A percentile compares a stretch with the other conserved stretches of the same genome.
phyloP scores from a whole-genome alignment of 352 stramenopile species.

The Phytophthora constricta region DNA sequence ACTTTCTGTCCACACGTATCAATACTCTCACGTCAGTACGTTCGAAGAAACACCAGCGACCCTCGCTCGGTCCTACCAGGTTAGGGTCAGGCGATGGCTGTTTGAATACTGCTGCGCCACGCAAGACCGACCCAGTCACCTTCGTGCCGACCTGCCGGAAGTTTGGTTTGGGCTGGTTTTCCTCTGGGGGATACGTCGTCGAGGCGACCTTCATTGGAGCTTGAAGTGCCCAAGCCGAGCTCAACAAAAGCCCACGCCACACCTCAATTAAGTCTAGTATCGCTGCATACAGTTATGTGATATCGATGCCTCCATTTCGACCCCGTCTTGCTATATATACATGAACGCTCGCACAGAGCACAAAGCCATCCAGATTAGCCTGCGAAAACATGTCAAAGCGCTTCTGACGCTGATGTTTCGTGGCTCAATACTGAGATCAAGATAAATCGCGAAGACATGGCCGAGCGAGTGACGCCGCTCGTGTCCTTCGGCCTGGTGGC shows the following conservation, averaged over 20 bases:
- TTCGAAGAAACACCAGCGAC: not conserved
- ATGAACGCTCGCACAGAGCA: not conserved
- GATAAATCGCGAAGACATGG: constrained; percentile 14
- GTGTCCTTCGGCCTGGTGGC: constrained; percentile 72
- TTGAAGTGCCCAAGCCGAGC: too few species aligned
- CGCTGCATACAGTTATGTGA: not conserved
- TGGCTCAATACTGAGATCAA: constrained; percentile 19
- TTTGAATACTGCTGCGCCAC: constrained; percentile 25
- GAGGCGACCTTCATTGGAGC: constrained; percentile 24
- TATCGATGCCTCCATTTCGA: not conserved
- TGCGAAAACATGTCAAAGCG: not conserved
- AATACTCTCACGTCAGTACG: not conserved
- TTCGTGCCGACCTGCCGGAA: constrained; percentile 74
- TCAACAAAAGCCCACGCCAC: too few species aligned
- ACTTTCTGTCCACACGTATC: constrained; percentile 44
- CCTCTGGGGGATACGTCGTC: constrained; percentile 22
- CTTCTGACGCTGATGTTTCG: not conserved
- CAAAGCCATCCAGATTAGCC: constrained; percentile 10
- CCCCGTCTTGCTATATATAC: constrained; percentile 18
- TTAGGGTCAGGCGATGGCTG: constrained; percentile 25
- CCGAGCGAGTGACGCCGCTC: constrained; percentile 33
- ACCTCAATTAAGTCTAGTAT: too few species aligned
- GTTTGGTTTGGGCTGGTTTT: constrained; percentile 45
- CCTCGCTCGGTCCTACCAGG: constrained; percentile 14
- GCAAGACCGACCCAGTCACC: constrained; percentile 37